Conservation (phyloP, 2,329 filamentous ascomycete species). For the Monilinia fructigena region DNA sequence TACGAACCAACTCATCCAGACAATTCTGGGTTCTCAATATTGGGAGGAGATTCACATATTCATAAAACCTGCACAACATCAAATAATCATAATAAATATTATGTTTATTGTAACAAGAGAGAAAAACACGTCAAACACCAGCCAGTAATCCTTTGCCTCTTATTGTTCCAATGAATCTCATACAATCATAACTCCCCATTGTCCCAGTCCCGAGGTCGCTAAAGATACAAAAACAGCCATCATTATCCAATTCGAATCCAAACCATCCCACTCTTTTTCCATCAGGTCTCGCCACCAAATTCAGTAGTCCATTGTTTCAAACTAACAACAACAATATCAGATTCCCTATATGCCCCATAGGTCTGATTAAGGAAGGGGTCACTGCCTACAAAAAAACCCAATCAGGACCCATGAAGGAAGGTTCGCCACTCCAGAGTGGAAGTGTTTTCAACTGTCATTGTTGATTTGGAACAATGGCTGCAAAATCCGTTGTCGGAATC, state of each 20-base stretch:
- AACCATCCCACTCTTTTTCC: constrained; percentile 31
- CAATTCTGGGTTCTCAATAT: not conserved
- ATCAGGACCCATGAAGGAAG: no score
- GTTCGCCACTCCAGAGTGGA: no score
- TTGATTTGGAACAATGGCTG: no score
- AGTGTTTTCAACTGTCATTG: no score
- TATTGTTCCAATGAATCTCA: no score
- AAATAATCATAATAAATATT: not conserved
- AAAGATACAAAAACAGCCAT: not conserved
- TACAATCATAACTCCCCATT: constrained; percentile 2
- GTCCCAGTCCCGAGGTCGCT: not conserved
- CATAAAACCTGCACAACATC: not conserved
- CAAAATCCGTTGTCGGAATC: no score
- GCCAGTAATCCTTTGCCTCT: not conserved
- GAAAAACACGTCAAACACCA: not conserved
- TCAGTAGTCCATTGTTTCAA: no score
- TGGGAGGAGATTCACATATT: not conserved
- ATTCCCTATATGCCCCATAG: no score
- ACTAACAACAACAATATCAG: no score
- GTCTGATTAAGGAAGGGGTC: no score
- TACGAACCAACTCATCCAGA: not conserved
- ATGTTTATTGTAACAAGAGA: not conserved
- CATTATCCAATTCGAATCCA: constrained; percentile 25
- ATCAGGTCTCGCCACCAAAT: no score
- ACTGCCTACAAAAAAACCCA: no score